Evolutionary conservation across 1,284 basidiomycete genomes (phyloP), one percentile per base, ranked within the genome.

Genomic region (Exobasidium rhododendri): DNA sequence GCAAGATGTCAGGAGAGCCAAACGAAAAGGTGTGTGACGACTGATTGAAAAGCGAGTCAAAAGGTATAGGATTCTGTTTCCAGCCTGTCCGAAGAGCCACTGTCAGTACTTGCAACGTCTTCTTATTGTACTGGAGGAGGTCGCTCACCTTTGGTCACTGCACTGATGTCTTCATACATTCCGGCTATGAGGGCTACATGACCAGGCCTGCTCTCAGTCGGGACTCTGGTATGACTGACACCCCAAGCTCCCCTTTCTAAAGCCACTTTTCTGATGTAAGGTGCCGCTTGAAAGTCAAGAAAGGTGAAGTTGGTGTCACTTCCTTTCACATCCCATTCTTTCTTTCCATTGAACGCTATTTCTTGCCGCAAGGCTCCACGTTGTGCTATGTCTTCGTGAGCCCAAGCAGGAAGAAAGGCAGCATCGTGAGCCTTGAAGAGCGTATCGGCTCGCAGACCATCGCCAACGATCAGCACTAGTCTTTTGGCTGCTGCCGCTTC

Each of bases 121-220:
- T 14, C 30, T 28, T 14, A 29, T 4, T 4, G 11, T n/a, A n/a
- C n/a, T n/a, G n/a, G n/a, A n/a, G n/a, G n/a, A n/a, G n/a, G n/a
- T 3, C 11, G 53, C 82, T 68, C 80, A 87, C 86, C 86, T 88
- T 89, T 66, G 0, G 88, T 92, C 30, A 94, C 91, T 13, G 91
- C 91, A 4, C 89, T 91, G 4, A 92, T 90, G 71, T 94, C 91
- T 80, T 94, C 92, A 77, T 94, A 93, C 89, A 93, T 92, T 6
- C 91, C 91, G 40, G 88, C 92, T 69, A 94, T 92, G 64, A 94
- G 85, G 29, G 91, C 91, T 30, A 94, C 91, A 59, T 83, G 92
- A 5, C 91, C 92, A 1, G 91, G 91, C 26, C 92, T 82, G 80
- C 88, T 90, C 73, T 94, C 92, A 1, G 92, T 94, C 13, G 91